Conservation (phyloP, 768 basidiomycete genomes). For the Amanita subjunquillea region DNA sequence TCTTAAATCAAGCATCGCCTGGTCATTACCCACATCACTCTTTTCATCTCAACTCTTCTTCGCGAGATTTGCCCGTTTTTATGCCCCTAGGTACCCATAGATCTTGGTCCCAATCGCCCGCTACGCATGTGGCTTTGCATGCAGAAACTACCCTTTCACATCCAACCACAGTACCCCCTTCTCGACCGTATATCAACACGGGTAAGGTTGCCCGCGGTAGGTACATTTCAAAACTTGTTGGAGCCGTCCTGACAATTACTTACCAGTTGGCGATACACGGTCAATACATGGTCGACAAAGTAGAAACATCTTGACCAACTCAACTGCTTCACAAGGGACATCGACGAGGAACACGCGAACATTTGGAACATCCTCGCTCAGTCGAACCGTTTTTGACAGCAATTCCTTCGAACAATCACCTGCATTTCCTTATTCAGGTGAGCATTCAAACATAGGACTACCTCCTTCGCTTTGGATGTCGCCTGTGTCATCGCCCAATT, state of each 20-base stretch:
- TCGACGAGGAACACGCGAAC: not conserved
- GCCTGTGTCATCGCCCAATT: conserved; percentile 38
- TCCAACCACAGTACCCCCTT: conserved; percentile 16
- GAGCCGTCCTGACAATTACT: not conserved
- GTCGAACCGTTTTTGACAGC: conserved; percentile 4
- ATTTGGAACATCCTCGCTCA: not conserved
- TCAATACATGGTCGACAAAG: not conserved
- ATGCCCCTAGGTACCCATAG: not conserved
- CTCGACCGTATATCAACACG: conserved; percentile 13
- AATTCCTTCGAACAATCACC: conserved; percentile 12
- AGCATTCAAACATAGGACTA: conserved; percentile 43
- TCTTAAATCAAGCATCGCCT: conserved; percentile 26
- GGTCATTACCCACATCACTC: conserved; percentile 28
- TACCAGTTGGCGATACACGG: conserved; percentile 7
- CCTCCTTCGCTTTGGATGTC: conserved; percentile 86
- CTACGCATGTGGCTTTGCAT: conserved; percentile 12
- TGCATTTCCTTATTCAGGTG: conserved; percentile 24
- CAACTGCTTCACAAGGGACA: not conserved
- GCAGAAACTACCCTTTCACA: conserved; percentile 20
- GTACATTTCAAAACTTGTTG: conserved; percentile 3
- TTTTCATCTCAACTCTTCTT: conserved; percentile 2
- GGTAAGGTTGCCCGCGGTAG: conserved; percentile 12
- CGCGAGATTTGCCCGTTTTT: not conserved
- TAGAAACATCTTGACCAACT: not conserved
- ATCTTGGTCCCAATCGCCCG: conserved; percentile 21